Evolutionary conservation across 306 rosid species (phyloP), one percentile per base, ranked within the genome.

Genomic region (Casuarina glauca): DNA sequence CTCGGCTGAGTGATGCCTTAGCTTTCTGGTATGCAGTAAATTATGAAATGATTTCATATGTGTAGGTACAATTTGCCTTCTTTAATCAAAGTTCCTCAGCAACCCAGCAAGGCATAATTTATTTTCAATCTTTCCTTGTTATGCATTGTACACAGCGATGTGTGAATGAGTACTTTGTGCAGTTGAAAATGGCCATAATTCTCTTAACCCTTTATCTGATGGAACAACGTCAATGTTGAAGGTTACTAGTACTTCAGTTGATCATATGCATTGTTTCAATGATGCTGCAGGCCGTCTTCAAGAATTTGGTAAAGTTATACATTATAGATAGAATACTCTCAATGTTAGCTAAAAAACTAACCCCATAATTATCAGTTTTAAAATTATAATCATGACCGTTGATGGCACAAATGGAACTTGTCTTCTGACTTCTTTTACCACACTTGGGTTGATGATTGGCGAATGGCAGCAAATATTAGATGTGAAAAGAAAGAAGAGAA

Each of bases 231-330:
- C 60, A 16, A 75, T 68, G 61, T 58, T 86, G 75, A 64, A 90
- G 92, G 89, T 87, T 20, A 92, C 97, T 17, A 15, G 86, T 62
- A 89, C 87, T 82, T 89, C 98, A 2, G 88, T 92, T 45, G 89
- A 89, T 77, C 97, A 95, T 76, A 86, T 95, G 86, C 87, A 84
- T 11, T 95, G 97, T 75, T 95, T 95, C 70, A 63, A 81, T 69
- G 96, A 95, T 32, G 97, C 97, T 1, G 85, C 97, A 55, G 97
- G 96, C 79, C 91, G 89, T 76, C 97, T 93, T 85, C 99, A 95
- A 72, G 97, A 95, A 88, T 93, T 97, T 16, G 92, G 97, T 90
- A 80, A 48, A 53, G 19, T 48, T 38, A 54, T n/a, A 50, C 41
- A 26, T 26, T 26, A 26, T 26, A 26, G 32, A 26, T 26, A 26